Base-by-base conservation (phyloP, 345 rosid species). In the Salix suchowensis region DNA sequence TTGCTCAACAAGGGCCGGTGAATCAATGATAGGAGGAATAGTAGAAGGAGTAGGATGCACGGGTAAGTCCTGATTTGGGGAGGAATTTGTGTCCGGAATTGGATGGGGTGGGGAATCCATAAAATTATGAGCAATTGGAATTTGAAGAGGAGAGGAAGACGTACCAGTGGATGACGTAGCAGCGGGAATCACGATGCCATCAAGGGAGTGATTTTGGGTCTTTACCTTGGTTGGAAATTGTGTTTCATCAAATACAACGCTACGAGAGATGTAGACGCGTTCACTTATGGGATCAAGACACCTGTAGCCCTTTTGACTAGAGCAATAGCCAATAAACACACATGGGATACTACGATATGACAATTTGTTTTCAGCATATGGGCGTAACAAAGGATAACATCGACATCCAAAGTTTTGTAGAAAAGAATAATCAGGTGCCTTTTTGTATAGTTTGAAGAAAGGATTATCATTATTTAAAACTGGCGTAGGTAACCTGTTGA, bases 21-120 rank as follows among this genome's bases (percentile, higher is more conserved):
- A 6, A 0, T 50, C 9, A 50, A 18, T 6, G 55, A 18, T 5
- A 1, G n/a, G 7, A 1, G 55, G 55, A 18, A 5, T 0, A 0
- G n/a, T 7, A 0, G n/a, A 6, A 0, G 9, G 2, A 50, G 18
- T 50, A 6, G 0, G 0, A 0, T 6, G 9, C n/a, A 50, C 0
- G 18, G 7, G 21, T 1, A 5, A 18, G 7, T 15, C 19, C 18
- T 34, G 36, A 34, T 34, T 34, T 34, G 36, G 36, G 6, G 6
- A 34, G 0, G 36, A 34, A 34, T 34, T 34, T 34, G 36, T 34
- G 6, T 34, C 6, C 0, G 36, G 36, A 5, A 6, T 3, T 34
- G 0, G 1, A 14, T 0, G 2, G 7, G 9, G 8, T 6, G 1
- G 2, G 0, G n/a, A 50, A 6, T 7, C 55, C n/a, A 50, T 0